Conservation (phyloP, 2,329 filamentous ascomycete genomes). For the Elsinoe australis region DNA sequence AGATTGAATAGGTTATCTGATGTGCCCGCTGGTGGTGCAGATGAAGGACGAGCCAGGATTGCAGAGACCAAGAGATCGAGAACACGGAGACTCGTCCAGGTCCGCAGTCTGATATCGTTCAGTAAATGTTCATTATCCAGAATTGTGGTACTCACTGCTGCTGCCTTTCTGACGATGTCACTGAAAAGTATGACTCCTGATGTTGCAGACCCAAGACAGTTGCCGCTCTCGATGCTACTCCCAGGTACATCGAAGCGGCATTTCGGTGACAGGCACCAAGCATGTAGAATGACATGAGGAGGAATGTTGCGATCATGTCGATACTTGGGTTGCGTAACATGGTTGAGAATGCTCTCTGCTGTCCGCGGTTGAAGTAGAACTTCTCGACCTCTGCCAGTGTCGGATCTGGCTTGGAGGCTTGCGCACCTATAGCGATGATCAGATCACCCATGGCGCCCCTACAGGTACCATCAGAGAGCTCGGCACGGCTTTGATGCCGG, state of each 20-base stretch:
- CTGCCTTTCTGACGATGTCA: conserved; percentile 20
- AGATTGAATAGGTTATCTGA: conserved; percentile 19
- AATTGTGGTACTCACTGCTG: conserved; percentile 12
- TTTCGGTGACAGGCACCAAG: conserved; percentile 52
- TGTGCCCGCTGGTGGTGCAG: conserved; percentile 22
- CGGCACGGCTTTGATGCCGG: not conserved
- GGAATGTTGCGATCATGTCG: conserved; percentile 45
- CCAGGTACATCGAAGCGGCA: conserved; percentile 56
- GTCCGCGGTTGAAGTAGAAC: conserved; percentile 44
- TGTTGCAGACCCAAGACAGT: conserved; percentile 50
- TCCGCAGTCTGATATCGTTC: conserved; percentile 31
- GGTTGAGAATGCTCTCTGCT: conserved; percentile 41
- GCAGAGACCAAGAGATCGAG: conserved; percentile 44
- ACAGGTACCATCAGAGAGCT: conserved; percentile 22
- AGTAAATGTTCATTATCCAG: not conserved
- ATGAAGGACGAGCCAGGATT: conserved; percentile 42
- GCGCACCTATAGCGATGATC: conserved; percentile 48
- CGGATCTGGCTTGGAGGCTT: conserved; percentile 32
- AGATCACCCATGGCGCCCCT: conserved; percentile 36
- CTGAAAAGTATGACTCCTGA: conserved; percentile 13
- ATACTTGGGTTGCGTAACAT: conserved; percentile 50
- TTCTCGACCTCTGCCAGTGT: conserved; percentile 23
- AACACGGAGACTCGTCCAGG: conserved; percentile 43
- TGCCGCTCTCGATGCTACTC: conserved; percentile 51
- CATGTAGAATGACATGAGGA: conserved; percentile 54